Evolutionary conservation across 1,284 basidiomycete species (phyloP).

Genomic region (Nidula niveotomentosa): DNA sequence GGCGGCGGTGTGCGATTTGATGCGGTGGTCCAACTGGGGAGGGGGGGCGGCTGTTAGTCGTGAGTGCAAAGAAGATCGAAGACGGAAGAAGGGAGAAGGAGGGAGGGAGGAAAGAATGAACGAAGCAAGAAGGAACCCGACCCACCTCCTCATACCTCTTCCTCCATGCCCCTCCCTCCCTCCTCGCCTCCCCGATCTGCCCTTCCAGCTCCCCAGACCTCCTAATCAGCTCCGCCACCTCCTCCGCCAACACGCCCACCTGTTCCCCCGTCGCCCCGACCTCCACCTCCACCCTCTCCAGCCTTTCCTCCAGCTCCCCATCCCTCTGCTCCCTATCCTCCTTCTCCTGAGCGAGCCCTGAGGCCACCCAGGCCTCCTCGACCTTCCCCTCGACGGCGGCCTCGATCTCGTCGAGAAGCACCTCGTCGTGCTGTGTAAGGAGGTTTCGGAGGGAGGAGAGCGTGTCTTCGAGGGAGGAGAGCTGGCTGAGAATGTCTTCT

Average conservation of each 20-base stretch:
- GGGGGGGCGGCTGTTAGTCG: too few relatives aligned
- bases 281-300: conserved; percentile 5
- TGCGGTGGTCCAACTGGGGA: too few relatives aligned
- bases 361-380: neutral
- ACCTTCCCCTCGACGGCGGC: conserved; percentile 4
- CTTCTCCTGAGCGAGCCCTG: neutral
- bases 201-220: neutral
- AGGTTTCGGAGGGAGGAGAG: conserved; percentile 4
- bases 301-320: conserved; percentile 1
- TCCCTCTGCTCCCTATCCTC: conserved; percentile 5
- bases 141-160: neutral
- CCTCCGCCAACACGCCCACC: conserved; percentile 4
- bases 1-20: too few relatives aligned
- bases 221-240: conserved; percentile 11
- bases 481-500: conserved; percentile 6
- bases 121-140: neutral
- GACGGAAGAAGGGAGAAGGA: neutral
- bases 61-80: too few relatives aligned
- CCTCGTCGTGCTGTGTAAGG: neutral
- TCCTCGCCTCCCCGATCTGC: neutral
- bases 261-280: neutral
- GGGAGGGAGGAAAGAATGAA: neutral
- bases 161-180: neutral
- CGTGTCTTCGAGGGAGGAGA: conserved; percentile 2
- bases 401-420: conserved; percentile 1